Conservation (phyloP, 163 green algal species). For the Chlorella variabilis region DNA sequence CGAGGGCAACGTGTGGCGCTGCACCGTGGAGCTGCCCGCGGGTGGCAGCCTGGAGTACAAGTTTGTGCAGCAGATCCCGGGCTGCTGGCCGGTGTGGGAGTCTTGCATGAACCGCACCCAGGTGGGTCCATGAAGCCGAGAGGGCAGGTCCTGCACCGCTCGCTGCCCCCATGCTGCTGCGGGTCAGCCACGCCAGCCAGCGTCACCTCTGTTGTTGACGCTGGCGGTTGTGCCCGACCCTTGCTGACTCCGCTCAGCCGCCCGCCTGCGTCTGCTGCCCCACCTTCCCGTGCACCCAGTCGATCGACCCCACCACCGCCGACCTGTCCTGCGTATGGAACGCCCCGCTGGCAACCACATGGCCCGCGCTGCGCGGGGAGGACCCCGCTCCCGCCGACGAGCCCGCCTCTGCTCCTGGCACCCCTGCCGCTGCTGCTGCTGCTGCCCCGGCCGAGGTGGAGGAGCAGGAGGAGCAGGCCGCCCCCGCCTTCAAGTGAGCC, state of each 20-base stretch:
- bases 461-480: neutral
- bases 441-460: neutral
- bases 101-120: constrained; percentile 26
- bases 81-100: constrained; percentile 24
- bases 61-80: constrained; percentile 35
- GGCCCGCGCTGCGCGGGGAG: neutral
- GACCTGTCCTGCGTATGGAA: neutral
- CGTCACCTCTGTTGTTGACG: too few relatives aligned
- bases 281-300: too few relatives aligned
- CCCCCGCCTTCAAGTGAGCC: constrained; percentile 21
- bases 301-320: neutral
- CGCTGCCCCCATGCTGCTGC: too few relatives aligned
- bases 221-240: too few relatives aligned
- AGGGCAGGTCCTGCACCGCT: too few relatives aligned
- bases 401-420: neutral
- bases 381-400: neutral
- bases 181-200: too few relatives aligned
- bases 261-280: too few relatives aligned
- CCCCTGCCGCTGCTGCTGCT: neutral
- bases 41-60: constrained; percentile 29
- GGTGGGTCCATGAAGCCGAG: too few relatives aligned
- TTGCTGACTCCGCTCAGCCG: too few relatives aligned
- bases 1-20: constrained; percentile 57
- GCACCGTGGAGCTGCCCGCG: constrained; percentile 42
- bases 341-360: constrained; percentile 6